Percentiles rank a stretch among this genome's conserved stretches.
Conservation (phyloP, 2,329 filamentous ascomycete species). For the Ophiocordyceps camponoti-leonardi region DNA sequence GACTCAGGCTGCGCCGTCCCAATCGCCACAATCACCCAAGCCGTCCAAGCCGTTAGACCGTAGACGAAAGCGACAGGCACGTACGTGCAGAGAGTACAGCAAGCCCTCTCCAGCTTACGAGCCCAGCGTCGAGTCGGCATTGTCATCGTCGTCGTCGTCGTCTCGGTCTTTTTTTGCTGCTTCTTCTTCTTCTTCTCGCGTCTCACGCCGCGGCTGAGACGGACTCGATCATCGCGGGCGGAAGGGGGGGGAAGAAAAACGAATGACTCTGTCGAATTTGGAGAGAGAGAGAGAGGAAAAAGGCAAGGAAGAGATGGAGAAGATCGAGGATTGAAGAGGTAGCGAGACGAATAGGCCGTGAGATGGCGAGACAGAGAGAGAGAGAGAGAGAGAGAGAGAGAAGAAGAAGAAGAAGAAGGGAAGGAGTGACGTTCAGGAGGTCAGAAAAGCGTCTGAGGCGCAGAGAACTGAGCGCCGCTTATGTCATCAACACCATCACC, state of each 20-base stretch:
- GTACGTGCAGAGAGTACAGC: constrained; percentile 63
- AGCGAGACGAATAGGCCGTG: no score
- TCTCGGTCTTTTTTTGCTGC: neutral
- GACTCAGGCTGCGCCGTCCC: constrained; percentile 37
- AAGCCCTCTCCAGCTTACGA: constrained; percentile 61
- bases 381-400: no score
- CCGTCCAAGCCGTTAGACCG: constrained; percentile 77
- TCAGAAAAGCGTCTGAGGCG: neutral
- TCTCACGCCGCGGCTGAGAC: neutral
- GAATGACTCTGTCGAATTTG: neutral
- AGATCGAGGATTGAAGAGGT: no score
- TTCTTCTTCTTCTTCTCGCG: no score
- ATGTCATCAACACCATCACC: constrained; percentile 6
- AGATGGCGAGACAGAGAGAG: no score
- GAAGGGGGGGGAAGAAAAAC: neutral
- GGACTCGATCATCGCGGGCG: neutral
- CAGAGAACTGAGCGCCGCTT: constrained; percentile 3
- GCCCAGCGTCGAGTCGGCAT: constrained; percentile 44
- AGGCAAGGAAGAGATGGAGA: neutral
- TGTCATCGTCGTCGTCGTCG: neutral
- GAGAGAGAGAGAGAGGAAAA: neutral
- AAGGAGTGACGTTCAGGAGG: neutral
- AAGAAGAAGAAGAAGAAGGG: no score
- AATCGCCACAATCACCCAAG: constrained; percentile 70
- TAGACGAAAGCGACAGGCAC: constrained; percentile 87